Base-by-base conservation (phyloP, 257 asterid species). In the Plantago major region DNA sequence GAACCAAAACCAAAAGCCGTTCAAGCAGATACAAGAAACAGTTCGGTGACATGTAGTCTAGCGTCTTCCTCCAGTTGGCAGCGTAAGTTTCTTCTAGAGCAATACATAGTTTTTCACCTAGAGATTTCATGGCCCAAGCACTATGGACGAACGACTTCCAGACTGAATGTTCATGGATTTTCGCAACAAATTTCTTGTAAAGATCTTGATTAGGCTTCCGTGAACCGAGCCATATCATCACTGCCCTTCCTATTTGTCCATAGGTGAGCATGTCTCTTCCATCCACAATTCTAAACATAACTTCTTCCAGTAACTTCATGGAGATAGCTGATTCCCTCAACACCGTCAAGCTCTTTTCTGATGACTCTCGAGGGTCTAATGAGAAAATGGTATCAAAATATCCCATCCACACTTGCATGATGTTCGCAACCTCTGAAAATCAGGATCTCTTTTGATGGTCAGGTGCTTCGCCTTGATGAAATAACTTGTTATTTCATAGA, bases 1-100 rank as follows among this genome's bases (percentile, higher is more conserved):
- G 82, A 45, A 65, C 76, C 73, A 76, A 13, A n/a, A 81, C 52
- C 62, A 84, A 4, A 6, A 82, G 76, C 30, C 84, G 79, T 58
- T 84, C 95, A 28, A 82, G 46, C 9, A 87, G 82, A 77, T 80
- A 80, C 28, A 82, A 51, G 80, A 87, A 87, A 68, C 90, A 84
- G 22, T 45, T 22, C 0, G 93, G 95, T 42, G 93, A 73, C 40
- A 84, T 75, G 10, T 58, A 79, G 68, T 80, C 82, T 3, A 6
- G 11, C 1, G n/a, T 28, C 6, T 2, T 33, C 57, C 33, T 71
- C 83, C 84, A 78, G 17, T 71, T 22, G 11, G 59, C 61, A 18
- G 3, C 0, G 13, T 67, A 80, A 10, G 84, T 74, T 50, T 73
- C 78, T 58, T 42, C 65, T 51, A 87, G 42, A 30, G 89, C 82